Evolutionary conservation across 2,329 filamentous ascomycete species (phyloP), one percentile per base, ranked within the genome.

Genomic region (Arthrobotrys iridis): DNA sequence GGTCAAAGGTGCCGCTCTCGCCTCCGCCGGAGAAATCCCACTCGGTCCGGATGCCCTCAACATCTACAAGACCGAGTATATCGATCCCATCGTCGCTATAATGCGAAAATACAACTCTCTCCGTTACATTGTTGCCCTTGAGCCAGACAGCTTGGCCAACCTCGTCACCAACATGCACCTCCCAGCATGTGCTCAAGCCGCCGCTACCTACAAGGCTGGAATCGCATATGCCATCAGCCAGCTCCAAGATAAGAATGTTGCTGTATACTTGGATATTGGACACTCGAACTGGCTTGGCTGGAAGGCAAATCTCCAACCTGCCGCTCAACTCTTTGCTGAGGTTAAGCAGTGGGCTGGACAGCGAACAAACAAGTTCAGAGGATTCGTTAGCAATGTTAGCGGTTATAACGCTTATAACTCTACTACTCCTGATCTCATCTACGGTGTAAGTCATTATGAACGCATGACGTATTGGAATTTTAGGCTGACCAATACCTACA

Each of bases 371-470:
- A 80, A 82, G 10, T 82, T 87, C 18, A 84, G 86, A 73, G 86
- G 86, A 62, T 82, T 87, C 13, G 85, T 84, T 11, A 88, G 86
- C 33, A 88, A 88, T 71, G 86, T 87, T 40, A 84, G 85, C 52
- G 88, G 88, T 80, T 88, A 88, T 81, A 88, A 88, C 77, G 68
- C 68, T 40, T 81, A 81, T 5, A 82, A 83, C 76, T 80, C 81
- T 15, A 74, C 77, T 26, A 79, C 80, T 0, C 79, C 85, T 2
- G 76, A 78, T 24, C 30, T 43, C 4, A 79, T 79, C 40, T 78
- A 78, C 33, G 77, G 77, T 4, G 68, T 73, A 65, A 60, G 68
- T 55, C 8, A 11, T 35, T 15, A 24, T n/a, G 35, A 13, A 2
- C 20, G 13, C 41, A 22, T 22, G 28, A 6, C 37, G 13, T 37